These are phyloP conservation scores for Monosporascus ibericus DNA, from an alignment of 2,329 filamentous ascomycete species.

Conservation along the genomic window DNA sequence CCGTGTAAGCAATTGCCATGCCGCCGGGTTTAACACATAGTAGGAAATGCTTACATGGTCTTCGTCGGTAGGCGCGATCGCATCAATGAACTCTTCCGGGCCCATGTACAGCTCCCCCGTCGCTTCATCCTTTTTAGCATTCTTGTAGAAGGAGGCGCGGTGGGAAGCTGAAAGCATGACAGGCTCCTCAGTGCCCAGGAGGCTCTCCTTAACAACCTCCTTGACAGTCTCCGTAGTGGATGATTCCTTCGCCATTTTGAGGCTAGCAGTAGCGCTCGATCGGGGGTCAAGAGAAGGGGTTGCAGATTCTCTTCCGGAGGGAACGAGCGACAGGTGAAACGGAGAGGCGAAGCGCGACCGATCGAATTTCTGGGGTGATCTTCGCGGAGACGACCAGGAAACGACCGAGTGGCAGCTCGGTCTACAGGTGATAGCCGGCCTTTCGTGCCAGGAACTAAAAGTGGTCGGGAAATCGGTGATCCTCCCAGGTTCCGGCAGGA, in stretches of 20 bases:
- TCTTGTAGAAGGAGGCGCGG: slow-evolving; percentile 66
- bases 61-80: slow-evolving; percentile 77
- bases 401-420: background rate
- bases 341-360: background rate
- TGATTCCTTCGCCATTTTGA: slow-evolving; percentile 36
- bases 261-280: background rate
- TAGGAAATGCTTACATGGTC: slow-evolving; percentile 70
- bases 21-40: background rate
- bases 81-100: slow-evolving; percentile 82
- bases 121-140: slow-evolving; percentile 69
- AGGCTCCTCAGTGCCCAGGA: slow-evolving; percentile 58
- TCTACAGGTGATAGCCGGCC: background rate
- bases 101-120: slow-evolving; percentile 75
- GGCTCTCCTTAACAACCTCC: slow-evolving; percentile 71
- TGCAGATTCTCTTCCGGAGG: background rate
- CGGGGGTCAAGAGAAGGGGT: background rate
- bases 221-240: slow-evolving; percentile 60
- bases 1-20: slow-evolving; percentile 2
- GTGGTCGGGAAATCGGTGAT: background rate
- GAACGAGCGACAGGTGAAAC: background rate
- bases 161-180: slow-evolving; percentile 67
- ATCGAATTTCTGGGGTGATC: background rate
- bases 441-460: background rate
- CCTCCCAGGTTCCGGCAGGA: background rate
- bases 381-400: background rate